Evolutionary conservation across 129 eudicot species (phyloP).

Genomic region (Sambucus nigra): DNA sequence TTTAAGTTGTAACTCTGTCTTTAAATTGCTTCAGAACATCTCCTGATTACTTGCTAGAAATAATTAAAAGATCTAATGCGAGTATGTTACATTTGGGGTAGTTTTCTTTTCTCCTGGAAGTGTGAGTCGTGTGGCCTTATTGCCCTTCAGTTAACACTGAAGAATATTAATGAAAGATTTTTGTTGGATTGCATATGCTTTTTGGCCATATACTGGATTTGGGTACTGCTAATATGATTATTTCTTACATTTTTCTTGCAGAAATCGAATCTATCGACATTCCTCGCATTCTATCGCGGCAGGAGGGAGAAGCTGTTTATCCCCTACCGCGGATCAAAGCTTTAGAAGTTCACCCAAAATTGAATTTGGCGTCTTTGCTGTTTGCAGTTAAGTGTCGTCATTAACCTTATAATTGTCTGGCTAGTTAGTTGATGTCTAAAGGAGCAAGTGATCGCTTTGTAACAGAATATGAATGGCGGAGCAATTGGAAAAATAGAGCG

Average conservation of each 20-base stretch:
- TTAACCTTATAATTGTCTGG: conserved; percentile 6
- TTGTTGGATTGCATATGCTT: conserved; percentile 2
- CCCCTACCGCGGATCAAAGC: conserved; percentile 82
- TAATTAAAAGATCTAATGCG: too few relatives aligned
- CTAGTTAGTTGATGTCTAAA: conserved; percentile 9
- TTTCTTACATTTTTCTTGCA: conserved; percentile 19
- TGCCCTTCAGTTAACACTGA: not conserved
- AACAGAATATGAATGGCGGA: conserved; percentile 69
- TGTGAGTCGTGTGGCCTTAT: not conserved
- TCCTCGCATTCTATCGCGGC: conserved; percentile 90
- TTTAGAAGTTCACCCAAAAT: conserved; percentile 82
- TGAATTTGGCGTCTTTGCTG: conserved; percentile 69
- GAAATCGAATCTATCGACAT: conserved; percentile 86
- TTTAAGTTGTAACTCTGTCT: too few relatives aligned
- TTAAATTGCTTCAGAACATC: too few relatives aligned
- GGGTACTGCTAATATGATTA: not conserved
- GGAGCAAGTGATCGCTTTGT: conserved; percentile 18
- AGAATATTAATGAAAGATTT: conserved; percentile 9
- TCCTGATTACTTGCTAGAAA: too few relatives aligned
- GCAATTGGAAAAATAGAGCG: conserved; percentile 72
- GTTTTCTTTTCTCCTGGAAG: too few relatives aligned
- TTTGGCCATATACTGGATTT: not conserved
- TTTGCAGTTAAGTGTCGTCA: conserved; percentile 69
- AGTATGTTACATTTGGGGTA: too few relatives aligned
- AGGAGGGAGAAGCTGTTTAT: conserved; percentile 97